These are phyloP conservation scores for Domatiomyces globalis DNA, from an alignment of 2,329 filamentous ascomycete genomes.

Conservation along the genomic window DNA sequence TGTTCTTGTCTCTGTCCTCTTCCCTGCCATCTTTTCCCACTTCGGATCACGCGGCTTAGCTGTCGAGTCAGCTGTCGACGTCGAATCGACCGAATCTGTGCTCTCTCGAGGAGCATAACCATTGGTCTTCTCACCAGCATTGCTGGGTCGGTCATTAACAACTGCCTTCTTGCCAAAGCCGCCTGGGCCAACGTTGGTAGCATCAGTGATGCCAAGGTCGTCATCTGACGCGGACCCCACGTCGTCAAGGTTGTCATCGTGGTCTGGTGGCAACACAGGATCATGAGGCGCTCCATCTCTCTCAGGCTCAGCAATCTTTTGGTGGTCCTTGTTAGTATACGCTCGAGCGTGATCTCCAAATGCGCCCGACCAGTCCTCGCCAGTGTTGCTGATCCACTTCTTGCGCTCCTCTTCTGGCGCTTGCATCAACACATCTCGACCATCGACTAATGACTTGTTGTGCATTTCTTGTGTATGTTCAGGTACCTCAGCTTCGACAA, in stretches of 20 bases:
- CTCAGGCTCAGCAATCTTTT: constrained; percentile 44
- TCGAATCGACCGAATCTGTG: constrained; percentile 18
- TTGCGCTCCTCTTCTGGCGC: constrained; percentile 53
- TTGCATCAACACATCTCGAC: constrained; percentile 66
- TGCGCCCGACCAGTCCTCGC: constrained; percentile 73
- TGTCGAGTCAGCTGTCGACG: constrained; percentile 5
- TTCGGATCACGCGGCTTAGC: constrained; percentile 13
- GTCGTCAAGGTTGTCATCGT: constrained; percentile 20
- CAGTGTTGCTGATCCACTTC: constrained; percentile 65
- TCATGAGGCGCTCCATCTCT: constrained; percentile 38
- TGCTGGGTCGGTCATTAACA: constrained; percentile 2
- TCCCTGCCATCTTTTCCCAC: constrained; percentile 25
- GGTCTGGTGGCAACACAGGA: constrained; percentile 34
- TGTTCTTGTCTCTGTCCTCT: constrained; percentile 54
- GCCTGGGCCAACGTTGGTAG: constrained; percentile 21
- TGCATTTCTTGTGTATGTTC: constrained; percentile 60
- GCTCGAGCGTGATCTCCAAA: constrained; percentile 64
- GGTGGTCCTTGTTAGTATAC: constrained; percentile 39
- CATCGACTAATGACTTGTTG: constrained; percentile 63
- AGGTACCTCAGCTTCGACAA: constrained; percentile 61
- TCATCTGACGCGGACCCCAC: constrained; percentile 20
- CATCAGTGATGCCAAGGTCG: constrained; percentile 49
- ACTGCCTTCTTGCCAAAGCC: constrained; percentile 16
- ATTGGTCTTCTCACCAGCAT: constrained; percentile 12
- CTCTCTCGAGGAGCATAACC: constrained; percentile 8